These are phyloP conservation scores for Russula vinacea DNA, from an alignment of 768 basidiomycete genomes.

Conservation along the genomic window DNA sequence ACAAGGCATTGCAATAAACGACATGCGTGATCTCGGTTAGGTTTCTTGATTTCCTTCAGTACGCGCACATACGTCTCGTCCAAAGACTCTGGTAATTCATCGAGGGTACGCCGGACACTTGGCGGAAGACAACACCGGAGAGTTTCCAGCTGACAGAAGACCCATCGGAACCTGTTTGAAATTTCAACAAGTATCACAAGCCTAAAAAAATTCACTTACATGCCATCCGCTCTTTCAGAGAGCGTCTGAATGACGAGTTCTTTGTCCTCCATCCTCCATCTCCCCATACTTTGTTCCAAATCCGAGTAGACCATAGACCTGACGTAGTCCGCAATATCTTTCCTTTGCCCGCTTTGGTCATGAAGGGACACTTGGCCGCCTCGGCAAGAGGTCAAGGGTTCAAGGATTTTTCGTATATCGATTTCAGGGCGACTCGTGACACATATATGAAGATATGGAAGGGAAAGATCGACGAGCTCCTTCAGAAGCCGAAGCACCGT, in stretches of 20 bases:
- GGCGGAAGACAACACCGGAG: constrained; percentile 7
- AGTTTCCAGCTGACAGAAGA: constrained; percentile 1
- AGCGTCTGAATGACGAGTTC: background rate
- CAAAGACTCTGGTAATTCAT: background rate
- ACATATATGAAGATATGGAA: constrained; percentile 7
- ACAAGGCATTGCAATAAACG: constrained; percentile 15
- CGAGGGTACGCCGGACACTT: background rate
- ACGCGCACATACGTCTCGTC: constrained; percentile 12
- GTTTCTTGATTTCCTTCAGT: constrained; percentile 1
- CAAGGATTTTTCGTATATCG: constrained; percentile 1
- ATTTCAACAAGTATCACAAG: background rate
- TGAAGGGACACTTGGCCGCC: constrained; percentile 2
- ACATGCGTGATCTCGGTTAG: background rate
- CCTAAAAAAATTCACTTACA: background rate
- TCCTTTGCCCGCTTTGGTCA: constrained; percentile 6
- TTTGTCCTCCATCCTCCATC: constrained; percentile 6
- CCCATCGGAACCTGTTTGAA: constrained; percentile 10
- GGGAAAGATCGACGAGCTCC: background rate
- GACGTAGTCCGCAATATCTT: background rate
- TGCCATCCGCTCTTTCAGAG: constrained; percentile 11
- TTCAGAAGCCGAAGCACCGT: background rate
- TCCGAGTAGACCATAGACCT: constrained; percentile 3
- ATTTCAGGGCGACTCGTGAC: constrained; percentile 10
- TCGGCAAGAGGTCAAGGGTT: background rate
- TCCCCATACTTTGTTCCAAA: background rate